These are phyloP conservation scores for Mediolabrus comicus DNA, from an alignment of 108 stramenopile genomes.

Conservation along the genomic window DNA sequence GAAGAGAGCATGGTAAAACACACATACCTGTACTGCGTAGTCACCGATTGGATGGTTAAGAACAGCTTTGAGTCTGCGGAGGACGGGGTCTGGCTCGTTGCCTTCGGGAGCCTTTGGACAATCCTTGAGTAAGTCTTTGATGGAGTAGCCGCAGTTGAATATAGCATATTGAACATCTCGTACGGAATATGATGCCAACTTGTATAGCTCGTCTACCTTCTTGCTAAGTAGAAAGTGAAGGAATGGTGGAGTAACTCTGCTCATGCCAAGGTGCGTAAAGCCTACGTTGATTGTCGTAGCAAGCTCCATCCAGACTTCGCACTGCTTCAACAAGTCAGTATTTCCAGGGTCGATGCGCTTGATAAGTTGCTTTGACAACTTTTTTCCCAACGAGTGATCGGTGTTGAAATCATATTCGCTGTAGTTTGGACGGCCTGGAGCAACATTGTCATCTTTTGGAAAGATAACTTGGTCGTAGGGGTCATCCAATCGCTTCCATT, in stretches of 20 bases:
- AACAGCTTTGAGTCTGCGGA: constrained; percentile 56
- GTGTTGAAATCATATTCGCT: constrained; percentile 42
- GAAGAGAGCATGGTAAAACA: no score
- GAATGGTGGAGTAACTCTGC: constrained; percentile 40
- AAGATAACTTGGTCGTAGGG: constrained; percentile 61
- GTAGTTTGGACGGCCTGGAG: constrained; percentile 34
- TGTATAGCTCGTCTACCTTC: constrained; percentile 45
- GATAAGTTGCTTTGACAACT: constrained; percentile 25
- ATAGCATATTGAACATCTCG: constrained; percentile 61
- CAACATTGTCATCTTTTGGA: constrained; percentile 32
- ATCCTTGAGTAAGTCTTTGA: constrained; percentile 32
- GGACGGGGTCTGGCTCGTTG: constrained; percentile 49
- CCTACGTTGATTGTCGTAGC: constrained; percentile 45
- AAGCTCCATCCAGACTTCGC: constrained; percentile 45
- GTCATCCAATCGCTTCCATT: constrained; percentile 53
- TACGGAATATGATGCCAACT: constrained; percentile 48
- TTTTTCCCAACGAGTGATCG: constrained; percentile 15
- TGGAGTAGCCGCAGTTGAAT: constrained; percentile 45
- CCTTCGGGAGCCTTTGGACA: constrained; percentile 46
- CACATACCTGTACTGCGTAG: constrained; percentile 43
- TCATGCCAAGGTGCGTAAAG: constrained; percentile 51
- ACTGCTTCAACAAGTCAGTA: constrained; percentile 25
- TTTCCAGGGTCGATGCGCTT: constrained; percentile 40
- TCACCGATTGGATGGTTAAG: constrained; percentile 60
- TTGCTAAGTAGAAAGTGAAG: constrained; percentile 51